Conservation (phyloP, 495 filamentous ascomycete genomes). For the Hyaloscypha hepaticicola region DNA sequence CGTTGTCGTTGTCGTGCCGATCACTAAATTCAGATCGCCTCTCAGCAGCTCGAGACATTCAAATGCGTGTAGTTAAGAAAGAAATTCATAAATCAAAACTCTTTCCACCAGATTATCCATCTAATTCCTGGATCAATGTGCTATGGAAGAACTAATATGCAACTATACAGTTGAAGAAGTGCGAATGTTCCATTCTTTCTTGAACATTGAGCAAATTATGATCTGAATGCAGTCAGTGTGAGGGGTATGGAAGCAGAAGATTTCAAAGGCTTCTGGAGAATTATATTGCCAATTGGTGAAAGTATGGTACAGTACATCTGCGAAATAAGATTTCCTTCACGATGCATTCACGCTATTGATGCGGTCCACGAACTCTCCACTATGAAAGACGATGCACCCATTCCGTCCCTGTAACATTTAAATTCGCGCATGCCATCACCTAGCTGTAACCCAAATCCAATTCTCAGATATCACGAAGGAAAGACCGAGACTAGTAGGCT, state of each 20-base stretch:
- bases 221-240: neutral
- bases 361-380: neutral
- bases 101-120: neutral
- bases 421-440: neutral
- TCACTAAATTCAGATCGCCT: neutral
- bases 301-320: neutral
- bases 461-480: neutral
- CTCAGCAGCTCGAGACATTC: neutral
- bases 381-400: neutral
- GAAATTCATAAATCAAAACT: neutral
- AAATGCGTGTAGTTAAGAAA: neutral
- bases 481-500: slow-evolving; percentile 13
- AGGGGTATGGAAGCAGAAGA: neutral
- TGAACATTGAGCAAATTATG: neutral
- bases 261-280: neutral
- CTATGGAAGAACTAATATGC: neutral
- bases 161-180: neutral
- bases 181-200: neutral
- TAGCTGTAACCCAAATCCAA: neutral
- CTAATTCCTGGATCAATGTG: neutral
- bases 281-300: neutral
- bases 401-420: neutral
- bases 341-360: neutral
- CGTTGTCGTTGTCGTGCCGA: neutral
- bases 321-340: neutral